Evolutionary conservation across 192 early-diverging fungal genomes (phyloP).

Genomic region (Mortierella hygrophila): DNA sequence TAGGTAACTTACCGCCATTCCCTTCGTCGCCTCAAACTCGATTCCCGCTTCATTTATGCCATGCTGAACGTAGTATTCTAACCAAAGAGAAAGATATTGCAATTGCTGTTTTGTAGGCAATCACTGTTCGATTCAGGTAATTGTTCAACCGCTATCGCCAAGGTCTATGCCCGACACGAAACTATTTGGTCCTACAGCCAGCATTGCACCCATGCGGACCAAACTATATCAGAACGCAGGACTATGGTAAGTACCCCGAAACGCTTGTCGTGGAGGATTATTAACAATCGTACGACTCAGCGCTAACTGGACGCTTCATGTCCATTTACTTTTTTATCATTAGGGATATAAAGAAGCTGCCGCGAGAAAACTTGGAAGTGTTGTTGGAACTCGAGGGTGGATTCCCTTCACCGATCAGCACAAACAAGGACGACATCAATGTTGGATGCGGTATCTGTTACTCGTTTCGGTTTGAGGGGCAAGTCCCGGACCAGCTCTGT

Average conservation of each 20-base stretch:
- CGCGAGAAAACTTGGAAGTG: constrained; percentile 34
- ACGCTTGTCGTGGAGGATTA: background rate
- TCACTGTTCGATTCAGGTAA: constrained; percentile 54
- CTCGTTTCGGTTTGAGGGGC: constrained; percentile 44
- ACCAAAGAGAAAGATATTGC: background rate
- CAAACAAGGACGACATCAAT: constrained; percentile 41
- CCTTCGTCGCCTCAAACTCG: no score
- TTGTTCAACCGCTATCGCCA: constrained; percentile 29
- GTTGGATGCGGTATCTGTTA: constrained; percentile 55
- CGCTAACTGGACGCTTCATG: background rate
- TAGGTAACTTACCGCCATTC: constrained; percentile 13
- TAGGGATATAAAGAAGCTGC: constrained; percentile 28
- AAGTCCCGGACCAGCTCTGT: constrained; percentile 47
- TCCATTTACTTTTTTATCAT: background rate
- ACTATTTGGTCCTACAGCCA: constrained; percentile 32
- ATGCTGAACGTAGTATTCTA: background rate
- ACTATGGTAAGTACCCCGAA: constrained; percentile 23
- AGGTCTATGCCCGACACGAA: constrained; percentile 29
- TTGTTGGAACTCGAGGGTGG: constrained; percentile 34
- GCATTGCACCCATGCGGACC: constrained; percentile 36
- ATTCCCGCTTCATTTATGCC: background rate
- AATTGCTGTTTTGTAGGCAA: constrained; percentile 13
- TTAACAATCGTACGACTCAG: background rate
- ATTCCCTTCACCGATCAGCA: constrained; percentile 36
- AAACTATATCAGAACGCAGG: constrained; percentile 33